A percentile compares a stretch with the other conserved stretches of the same genome.
Conservation (phyloP, 371 early-diverging fungal genomes). For the Funneliformis caledonium region DNA sequence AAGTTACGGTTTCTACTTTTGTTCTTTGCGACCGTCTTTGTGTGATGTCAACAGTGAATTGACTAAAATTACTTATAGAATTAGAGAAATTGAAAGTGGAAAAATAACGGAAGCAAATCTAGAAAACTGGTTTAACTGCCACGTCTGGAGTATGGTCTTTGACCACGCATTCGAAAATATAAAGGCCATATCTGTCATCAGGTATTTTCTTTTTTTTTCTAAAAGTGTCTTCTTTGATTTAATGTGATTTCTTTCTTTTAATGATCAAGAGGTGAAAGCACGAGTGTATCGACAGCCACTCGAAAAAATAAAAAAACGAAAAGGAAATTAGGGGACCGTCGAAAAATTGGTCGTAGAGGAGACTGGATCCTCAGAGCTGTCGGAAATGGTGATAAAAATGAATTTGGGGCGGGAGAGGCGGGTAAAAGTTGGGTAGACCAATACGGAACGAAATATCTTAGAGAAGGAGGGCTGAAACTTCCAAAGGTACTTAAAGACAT, state of each 20-base stretch:
- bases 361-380: constrained; percentile 17
- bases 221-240: neutral
- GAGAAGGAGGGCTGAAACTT: constrained; percentile 15
- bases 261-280: constrained; percentile 33
- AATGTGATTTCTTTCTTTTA: neutral
- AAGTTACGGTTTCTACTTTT: constrained; percentile 8
- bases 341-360: constrained; percentile 19
- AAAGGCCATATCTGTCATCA: neutral
- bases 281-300: constrained; percentile 18
- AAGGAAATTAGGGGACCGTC: neutral
- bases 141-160: constrained; percentile 25
- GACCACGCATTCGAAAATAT: constrained; percentile 32
- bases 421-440: neutral
- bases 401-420: constrained; percentile 30
- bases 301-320: constrained; percentile 28
- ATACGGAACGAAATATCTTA: constrained; percentile 5
- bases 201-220: constrained; percentile 32
- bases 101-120: neutral
- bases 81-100: constrained; percentile 33
- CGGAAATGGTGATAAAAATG: constrained; percentile 11
- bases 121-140: constrained; percentile 37
- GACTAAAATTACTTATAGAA: constrained; percentile 7
- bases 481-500: constrained; percentile 25
- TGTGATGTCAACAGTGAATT: neutral
- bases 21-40: neutral